phyloP scores from a whole-genome alignment of 176 grass and related monocot species.

The Carex myosuroides region DNA sequence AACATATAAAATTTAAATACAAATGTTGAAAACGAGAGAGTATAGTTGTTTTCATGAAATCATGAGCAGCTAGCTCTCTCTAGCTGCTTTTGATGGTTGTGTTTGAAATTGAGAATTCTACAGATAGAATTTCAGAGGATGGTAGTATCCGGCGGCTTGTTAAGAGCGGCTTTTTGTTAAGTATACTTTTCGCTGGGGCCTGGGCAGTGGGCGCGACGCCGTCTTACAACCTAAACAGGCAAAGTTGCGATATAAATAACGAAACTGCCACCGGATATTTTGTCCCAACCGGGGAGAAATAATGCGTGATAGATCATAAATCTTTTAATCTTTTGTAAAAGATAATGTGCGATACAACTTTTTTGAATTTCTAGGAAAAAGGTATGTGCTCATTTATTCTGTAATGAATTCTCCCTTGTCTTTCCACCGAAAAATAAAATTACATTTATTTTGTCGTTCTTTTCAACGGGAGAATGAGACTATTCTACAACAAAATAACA shows the following conservation, averaged over 20 bases:
- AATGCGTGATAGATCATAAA: background rate
- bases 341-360: background rate
- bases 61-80: too few species aligned
- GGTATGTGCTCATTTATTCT: background rate
- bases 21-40: too few species aligned
- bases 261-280: background rate
- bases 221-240: background rate
- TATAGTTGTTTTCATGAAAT: too few species aligned
- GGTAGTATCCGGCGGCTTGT: background rate
- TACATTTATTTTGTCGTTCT: background rate
- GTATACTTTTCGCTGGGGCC: constrained; percentile 4
- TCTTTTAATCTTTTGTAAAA: background rate
- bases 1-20: too few species aligned
- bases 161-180: background rate
- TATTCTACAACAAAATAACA: background rate
- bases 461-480: background rate
- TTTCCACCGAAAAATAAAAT: background rate
- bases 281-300: background rate
- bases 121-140: background rate
- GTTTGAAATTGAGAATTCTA: background rate
- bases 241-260: background rate
- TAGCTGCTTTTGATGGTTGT: background rate
- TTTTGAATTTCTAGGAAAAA: background rate
- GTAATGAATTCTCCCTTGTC: background rate
- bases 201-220: background rate